These are phyloP conservation scores for Trametes punicea DNA, from an alignment of 768 basidiomycete genomes.

Conservation along the genomic window DNA sequence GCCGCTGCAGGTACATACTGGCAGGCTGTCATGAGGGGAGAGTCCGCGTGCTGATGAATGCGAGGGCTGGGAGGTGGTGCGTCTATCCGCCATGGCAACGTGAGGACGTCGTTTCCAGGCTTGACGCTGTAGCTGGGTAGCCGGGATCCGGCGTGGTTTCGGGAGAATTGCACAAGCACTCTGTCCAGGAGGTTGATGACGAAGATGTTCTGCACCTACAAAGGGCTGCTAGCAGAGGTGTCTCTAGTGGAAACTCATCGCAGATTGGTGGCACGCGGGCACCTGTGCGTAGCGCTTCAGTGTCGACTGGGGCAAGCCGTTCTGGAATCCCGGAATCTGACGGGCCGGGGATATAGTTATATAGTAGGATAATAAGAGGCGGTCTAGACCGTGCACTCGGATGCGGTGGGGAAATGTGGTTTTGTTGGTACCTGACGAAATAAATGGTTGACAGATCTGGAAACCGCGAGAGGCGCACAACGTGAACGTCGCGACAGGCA, in stretches of 20 bases:
- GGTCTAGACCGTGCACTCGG: neutral
- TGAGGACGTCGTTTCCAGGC: slow-evolving; percentile 5
- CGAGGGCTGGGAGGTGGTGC: slow-evolving; percentile 5
- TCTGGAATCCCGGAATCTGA: too few relatives aligned
- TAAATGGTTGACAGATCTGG: slow-evolving; percentile 3
- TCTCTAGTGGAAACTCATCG: too few relatives aligned
- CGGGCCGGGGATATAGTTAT: too few relatives aligned
- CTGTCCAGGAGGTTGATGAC: too few relatives aligned
- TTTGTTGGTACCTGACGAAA: slow-evolving; percentile 11
- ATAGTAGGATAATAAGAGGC: neutral
- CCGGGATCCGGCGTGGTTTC: neutral
- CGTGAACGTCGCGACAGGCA: neutral
- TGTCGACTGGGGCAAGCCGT: too few relatives aligned
- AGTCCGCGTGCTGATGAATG: slow-evolving; percentile 5
- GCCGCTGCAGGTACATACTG: slow-evolving; percentile 17
- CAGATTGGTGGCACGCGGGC: too few relatives aligned
- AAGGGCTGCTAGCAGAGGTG: too few relatives aligned
- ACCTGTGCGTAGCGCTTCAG: too few relatives aligned
- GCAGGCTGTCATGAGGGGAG: slow-evolving; percentile 17
- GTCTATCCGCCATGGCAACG: slow-evolving; percentile 20
- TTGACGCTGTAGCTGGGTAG: slow-evolving; percentile 13
- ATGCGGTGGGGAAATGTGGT: too few relatives aligned
- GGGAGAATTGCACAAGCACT: neutral
- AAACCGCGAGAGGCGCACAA: neutral
- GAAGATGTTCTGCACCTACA: too few relatives aligned